Conservation (phyloP, 2,329 filamentous ascomycete species). For the Fonsecaea monophora region DNA sequence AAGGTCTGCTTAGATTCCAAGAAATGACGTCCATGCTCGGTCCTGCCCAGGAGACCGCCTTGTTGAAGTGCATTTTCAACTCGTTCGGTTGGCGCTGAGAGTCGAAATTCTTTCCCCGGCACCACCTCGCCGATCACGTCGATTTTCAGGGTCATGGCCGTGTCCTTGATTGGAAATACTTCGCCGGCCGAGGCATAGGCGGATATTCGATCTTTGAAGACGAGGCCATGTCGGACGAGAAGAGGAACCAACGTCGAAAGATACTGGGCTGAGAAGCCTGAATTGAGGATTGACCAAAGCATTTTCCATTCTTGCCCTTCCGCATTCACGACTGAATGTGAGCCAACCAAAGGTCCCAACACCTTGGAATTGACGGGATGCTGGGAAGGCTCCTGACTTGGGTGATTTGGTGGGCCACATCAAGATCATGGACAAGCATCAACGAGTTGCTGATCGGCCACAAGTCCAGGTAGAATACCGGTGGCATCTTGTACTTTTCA, state of each 20-base stretch:
- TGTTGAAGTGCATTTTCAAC: slow-evolving; percentile 13
- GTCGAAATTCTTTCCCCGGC: slow-evolving; percentile 39
- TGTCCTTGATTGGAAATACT: slow-evolving; percentile 47
- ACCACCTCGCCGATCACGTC: slow-evolving; percentile 50
- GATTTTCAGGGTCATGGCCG: slow-evolving; percentile 48
- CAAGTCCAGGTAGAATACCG: slow-evolving; percentile 47
- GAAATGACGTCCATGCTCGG: slow-evolving; percentile 6
- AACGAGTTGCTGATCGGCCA: slow-evolving; percentile 49
- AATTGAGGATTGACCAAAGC: slow-evolving; percentile 47
- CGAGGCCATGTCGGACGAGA: slow-evolving; percentile 21
- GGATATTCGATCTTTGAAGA: slow-evolving; percentile 23
- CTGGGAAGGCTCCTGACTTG: slow-evolving; percentile 47
- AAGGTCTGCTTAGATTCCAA: slow-evolving; percentile 3
- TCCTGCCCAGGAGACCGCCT: slow-evolving; percentile 8
- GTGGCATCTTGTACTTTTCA: slow-evolving; percentile 25
- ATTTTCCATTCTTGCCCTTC: slow-evolving; percentile 50
- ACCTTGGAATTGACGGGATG: slow-evolving; percentile 41
- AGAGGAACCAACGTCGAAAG: slow-evolving; percentile 46
- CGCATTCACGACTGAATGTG: slow-evolving; percentile 45
- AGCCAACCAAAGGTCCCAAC: slow-evolving; percentile 39
- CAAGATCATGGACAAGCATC: slow-evolving; percentile 47
- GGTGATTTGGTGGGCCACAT: slow-evolving; percentile 49
- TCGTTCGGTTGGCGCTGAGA: slow-evolving; percentile 19
- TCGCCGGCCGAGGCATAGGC: slow-evolving; percentile 44
- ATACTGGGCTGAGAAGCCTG: slow-evolving; percentile 48